phyloP scores from a whole-genome alignment of 208 protist genomes.

The Acanthamoeba castellanii region DNA sequence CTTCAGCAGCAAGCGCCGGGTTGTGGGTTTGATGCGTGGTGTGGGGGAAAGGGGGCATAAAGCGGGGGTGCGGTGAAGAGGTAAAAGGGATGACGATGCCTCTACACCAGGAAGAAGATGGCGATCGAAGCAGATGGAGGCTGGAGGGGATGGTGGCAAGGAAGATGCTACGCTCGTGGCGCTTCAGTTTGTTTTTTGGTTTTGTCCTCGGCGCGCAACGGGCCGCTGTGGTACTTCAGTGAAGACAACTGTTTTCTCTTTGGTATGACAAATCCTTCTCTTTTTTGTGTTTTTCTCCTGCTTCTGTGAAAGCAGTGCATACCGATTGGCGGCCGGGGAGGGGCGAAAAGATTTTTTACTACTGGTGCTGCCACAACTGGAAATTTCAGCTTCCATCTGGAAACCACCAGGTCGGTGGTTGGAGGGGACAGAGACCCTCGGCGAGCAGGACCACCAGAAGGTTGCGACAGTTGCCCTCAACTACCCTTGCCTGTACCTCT shows the following conservation, averaged over 20 bases:
- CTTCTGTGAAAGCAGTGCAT: not conserved
- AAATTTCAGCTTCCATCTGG: no score
- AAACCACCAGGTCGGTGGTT: no score
- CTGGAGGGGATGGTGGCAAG: not conserved
- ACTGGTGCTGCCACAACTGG: no score
- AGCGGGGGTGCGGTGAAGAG: not conserved
- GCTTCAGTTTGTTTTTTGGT: not conserved
- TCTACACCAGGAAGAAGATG: not conserved
- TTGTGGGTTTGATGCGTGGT: not conserved
- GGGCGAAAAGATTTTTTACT: no score
- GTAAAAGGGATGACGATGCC: not conserved
- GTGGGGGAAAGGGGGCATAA: conserved; percentile 59
- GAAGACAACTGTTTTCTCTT: not conserved
- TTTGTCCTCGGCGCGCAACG: not conserved
- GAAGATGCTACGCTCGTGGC: not conserved
- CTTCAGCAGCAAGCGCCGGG: conserved; percentile 28
- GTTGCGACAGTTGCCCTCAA: no score
- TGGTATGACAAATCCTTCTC: not conserved
- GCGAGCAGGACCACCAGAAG: no score
- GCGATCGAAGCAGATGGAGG: not conserved
- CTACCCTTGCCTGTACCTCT: no score
- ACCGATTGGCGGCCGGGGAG: not conserved
- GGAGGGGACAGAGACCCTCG: no score
- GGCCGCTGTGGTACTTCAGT: not conserved
- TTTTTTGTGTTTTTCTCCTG: not conserved